Evolutionary conservation across 2,329 filamentous ascomycete genomes (phyloP).

Genomic region (Fusarium fujikuroi): DNA sequence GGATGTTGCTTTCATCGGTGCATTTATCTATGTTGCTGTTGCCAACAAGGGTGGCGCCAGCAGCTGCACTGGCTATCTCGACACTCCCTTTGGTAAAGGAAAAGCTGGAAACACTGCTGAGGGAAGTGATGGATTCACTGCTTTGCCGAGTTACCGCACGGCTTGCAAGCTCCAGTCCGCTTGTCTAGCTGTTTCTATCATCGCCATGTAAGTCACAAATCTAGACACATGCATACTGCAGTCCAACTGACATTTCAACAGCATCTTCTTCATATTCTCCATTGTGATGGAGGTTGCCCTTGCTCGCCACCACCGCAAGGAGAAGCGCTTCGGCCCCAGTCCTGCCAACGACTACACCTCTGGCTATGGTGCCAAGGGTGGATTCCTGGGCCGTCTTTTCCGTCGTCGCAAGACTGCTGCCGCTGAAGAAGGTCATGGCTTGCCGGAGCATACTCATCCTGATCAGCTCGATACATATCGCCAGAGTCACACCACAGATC

Average conservation of each 20-base stretch:
- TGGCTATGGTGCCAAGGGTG: constrained; percentile 52
- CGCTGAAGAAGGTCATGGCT: constrained; percentile 45
- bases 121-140: constrained; percentile 59
- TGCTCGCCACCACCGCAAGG: constrained; percentile 76
- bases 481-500: constrained; percentile 56
- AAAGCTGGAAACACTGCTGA: constrained; percentile 61
- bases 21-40: constrained; percentile 84
- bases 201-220: constrained; percentile 69
- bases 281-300: constrained; percentile 75
- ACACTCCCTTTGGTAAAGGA: constrained; percentile 76
- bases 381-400: constrained; percentile 51
- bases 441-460: constrained; percentile 55
- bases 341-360: constrained; percentile 68
- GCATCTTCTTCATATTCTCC: constrained; percentile 79
- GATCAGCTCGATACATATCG: constrained; percentile 52
- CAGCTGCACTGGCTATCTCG: constrained; percentile 69
- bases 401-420: constrained; percentile 41
- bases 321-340: constrained; percentile 73
- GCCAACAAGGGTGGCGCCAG: constrained; percentile 76
- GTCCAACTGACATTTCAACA: constrained; percentile 46
- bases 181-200: constrained; percentile 80
- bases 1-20: constrained; percentile 79
- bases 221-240: background rate
- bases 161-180: constrained; percentile 83
- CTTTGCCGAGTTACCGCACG: constrained; percentile 58